phyloP scores from a whole-genome alignment of 1,284 basidiomycete species.

The Trametes versicolor region DNA sequence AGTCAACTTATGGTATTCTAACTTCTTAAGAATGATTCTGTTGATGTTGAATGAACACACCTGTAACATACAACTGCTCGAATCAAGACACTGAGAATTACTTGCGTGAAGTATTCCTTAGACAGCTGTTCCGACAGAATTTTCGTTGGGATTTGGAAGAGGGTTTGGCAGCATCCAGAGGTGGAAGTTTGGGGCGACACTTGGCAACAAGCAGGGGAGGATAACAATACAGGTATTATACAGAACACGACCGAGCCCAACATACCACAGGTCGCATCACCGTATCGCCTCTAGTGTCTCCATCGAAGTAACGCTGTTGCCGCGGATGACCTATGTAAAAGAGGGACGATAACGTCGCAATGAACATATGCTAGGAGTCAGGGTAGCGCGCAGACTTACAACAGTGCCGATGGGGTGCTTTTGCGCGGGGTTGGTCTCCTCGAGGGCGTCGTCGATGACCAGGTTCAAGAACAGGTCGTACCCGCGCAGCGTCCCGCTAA shows the following conservation, averaged over 20 bases:
- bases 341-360: conserved; percentile 24
- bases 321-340: conserved; percentile 83
- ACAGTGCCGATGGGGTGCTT: conserved; percentile 91
- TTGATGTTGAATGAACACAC: neutral
- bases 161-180: neutral
- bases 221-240: conserved; percentile 36
- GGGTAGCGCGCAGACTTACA: conserved; percentile 59
- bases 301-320: conserved; percentile 94
- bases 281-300: conserved; percentile 81
- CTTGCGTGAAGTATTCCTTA: no score
- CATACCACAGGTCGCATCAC: conserved; percentile 38
- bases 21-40: neutral
- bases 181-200: neutral
- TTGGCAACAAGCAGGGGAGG: conserved; percentile 5
- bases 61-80: neutral
- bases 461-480: conserved; percentile 99
- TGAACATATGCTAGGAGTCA: neutral
- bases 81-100: no score
- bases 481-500: conserved; percentile 95
- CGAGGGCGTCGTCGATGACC: conserved; percentile 94
- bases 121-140: no score
- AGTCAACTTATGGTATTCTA: neutral
- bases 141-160: no score
- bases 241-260: conserved; percentile 31
- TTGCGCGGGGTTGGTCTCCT: conserved; percentile 91